A percentile compares a stretch with the other conserved stretches of the same genome.
Conservation (phyloP, 176 grass and related monocot species). For the Canna indica region DNA sequence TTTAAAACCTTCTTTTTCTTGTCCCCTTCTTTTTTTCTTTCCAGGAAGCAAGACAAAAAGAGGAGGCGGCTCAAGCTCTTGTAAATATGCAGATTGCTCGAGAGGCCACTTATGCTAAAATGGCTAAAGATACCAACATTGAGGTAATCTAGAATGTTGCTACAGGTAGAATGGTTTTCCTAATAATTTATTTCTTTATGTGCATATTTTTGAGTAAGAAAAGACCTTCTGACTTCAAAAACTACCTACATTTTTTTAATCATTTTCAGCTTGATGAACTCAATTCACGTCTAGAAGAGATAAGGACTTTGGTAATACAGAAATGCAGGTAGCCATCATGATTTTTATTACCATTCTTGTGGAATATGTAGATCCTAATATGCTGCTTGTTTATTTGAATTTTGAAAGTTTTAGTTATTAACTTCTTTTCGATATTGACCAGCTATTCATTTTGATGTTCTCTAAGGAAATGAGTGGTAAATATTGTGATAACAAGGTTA, state of each 20-base stretch:
- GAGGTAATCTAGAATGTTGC: conserved; percentile 38
- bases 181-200: not conserved
- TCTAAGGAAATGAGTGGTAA: no score
- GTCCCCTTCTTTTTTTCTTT: not conserved
- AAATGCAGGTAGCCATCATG: conserved; percentile 66
- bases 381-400: no score
- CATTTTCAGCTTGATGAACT: conserved; percentile 61
- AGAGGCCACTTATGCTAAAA: conserved; percentile 49
- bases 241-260: conserved; percentile 21
- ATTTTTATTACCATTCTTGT: not conserved
- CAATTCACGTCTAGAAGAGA: conserved; percentile 47
- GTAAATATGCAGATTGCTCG: conserved; percentile 28
- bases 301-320: conserved; percentile 52
- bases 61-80: conserved; percentile 44
- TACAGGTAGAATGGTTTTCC: not conserved
- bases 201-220: no score
- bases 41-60: conserved; percentile 74
- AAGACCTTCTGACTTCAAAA: no score
- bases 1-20: conserved; percentile 1
- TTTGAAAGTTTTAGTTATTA: no score
- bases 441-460: no score
- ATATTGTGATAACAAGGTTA: no score
- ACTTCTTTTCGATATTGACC: no score
- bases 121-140: conserved; percentile 71
- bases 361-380: not conserved